A percentile compares a stretch with the other conserved stretches of the same genome.
Evolutionary conservation across 768 basidiomycete species (phyloP).

Genomic region (Collybiopsis confluens): DNA sequence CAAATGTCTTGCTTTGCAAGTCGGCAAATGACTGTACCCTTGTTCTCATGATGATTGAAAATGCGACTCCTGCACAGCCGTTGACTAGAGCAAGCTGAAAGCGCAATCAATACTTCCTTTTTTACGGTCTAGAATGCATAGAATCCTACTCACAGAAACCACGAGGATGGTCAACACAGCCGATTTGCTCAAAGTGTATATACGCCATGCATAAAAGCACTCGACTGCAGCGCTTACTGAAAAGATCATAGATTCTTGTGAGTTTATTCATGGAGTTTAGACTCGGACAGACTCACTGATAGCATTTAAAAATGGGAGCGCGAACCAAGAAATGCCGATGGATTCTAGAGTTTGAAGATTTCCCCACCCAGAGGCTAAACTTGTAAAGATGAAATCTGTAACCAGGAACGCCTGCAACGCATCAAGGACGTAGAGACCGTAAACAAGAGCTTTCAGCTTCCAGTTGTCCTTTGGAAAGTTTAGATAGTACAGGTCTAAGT

Average conservation of each 20-base stretch:
- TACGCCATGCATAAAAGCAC: slow-evolving; percentile 2
- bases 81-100: background rate
- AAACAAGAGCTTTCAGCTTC: slow-evolving; percentile 2
- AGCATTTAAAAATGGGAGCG: slow-evolving; percentile 1
- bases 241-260: background rate
- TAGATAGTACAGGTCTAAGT: background rate
- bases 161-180: background rate
- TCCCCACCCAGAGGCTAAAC: background rate
- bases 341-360: background rate
- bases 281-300: background rate
- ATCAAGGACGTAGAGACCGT: background rate
- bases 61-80: background rate
- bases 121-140: no score
- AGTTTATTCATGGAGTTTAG: background rate
- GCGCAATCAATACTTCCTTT: no score
- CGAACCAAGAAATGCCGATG: background rate
- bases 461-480: background rate
- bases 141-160: no score
- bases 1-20: slow-evolving; percentile 1
- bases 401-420: background rate
- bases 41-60: background rate
- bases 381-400: background rate
- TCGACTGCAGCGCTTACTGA: background rate
- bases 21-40: background rate
- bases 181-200: slow-evolving; percentile 1